Percentiles rank a stretch among this genome's conserved stretches.
Conservation (phyloP, 495 filamentous ascomycete species). For the Penicillium chermesinum region DNA sequence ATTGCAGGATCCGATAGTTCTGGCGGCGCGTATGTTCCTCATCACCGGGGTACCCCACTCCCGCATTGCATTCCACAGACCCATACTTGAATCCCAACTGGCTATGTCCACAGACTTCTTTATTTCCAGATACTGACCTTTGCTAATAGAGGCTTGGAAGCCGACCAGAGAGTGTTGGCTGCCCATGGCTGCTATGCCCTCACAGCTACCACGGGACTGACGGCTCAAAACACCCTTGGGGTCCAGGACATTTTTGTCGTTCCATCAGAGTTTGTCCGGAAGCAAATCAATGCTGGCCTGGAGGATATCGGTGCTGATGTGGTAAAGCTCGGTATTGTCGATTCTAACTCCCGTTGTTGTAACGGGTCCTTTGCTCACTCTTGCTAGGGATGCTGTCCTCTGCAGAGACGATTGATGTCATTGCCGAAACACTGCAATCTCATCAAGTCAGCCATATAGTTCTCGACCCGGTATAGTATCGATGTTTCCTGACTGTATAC, state of each 20-base stretch:
- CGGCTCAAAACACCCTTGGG: slow-evolving; percentile 87
- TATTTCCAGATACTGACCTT: slow-evolving; percentile 6
- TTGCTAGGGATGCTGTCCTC: slow-evolving; percentile 82
- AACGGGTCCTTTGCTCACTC: slow-evolving; percentile 1
- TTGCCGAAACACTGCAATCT: slow-evolving; percentile 60
- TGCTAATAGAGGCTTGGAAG: slow-evolving; percentile 75
- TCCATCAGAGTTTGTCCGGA: slow-evolving; percentile 70
- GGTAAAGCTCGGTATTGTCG: slow-evolving; percentile 74
- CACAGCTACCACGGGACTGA: slow-evolving; percentile 93
- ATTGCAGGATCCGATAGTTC: slow-evolving; percentile 86
- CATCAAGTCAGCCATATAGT: slow-evolving; percentile 61
- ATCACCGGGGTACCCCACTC: no score
- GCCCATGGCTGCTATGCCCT: slow-evolving; percentile 91
- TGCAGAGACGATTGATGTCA: slow-evolving; percentile 65
- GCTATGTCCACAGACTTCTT: no score
- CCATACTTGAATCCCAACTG: no score
- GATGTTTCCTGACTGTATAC: background rate
- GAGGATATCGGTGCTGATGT: slow-evolving; percentile 84
- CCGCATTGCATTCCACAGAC: no score
- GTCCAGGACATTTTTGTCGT: slow-evolving; percentile 76
- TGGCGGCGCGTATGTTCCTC: slow-evolving; percentile 69
- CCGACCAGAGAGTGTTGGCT: slow-evolving; percentile 91
- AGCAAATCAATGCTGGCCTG: slow-evolving; percentile 79
- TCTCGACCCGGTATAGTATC: slow-evolving; percentile 62
- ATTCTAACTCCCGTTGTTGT: background rate